Conservation (phyloP, 768 basidiomycete genomes). For the Sutorius australiensis region DNA sequence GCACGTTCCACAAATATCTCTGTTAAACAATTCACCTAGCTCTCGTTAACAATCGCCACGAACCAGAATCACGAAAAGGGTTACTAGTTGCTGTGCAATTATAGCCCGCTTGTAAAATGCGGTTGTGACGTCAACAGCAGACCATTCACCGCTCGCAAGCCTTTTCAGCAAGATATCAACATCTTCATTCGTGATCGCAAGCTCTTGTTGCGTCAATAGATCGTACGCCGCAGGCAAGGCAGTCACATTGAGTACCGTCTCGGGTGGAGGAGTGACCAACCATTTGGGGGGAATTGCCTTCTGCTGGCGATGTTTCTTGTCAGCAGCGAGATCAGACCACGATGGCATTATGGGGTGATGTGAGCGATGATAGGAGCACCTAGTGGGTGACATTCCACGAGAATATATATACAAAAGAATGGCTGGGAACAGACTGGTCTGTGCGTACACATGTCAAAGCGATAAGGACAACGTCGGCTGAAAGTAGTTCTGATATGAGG, state of each 20-base stretch:
- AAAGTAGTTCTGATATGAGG: not conserved
- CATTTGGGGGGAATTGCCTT: conserved; percentile 63
- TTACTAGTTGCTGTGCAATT: conserved; percentile 73
- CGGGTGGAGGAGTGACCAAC: conserved; percentile 48
- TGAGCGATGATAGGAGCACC: not conserved
- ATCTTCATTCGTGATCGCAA: conserved; percentile 55
- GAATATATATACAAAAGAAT: conserved; percentile 6
- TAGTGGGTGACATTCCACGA: not conserved
- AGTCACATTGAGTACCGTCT: conserved; percentile 49
- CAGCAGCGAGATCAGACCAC: conserved; percentile 53
- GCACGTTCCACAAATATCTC: conserved; percentile 80
- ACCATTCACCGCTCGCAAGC: conserved; percentile 52
- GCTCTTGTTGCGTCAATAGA: conserved; percentile 51
- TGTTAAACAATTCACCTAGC: conserved; percentile 74
- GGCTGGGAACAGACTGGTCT: conserved; percentile 2
- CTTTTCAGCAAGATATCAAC: conserved; percentile 48
- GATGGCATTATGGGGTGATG: conserved; percentile 9
- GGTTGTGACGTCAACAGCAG: conserved; percentile 62
- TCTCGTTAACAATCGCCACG: not conserved
- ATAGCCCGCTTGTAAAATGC: conserved; percentile 78
- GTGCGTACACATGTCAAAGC: not conserved
- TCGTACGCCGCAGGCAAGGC: conserved; percentile 53
- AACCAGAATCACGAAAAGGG: conserved; percentile 15
- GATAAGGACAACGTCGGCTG: conserved; percentile 4
- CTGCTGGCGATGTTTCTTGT: conserved; percentile 52